Evolutionary conservation across 1,139 yeast species (phyloP), one percentile per base, ranked within the genome.

Genomic region (Meyerozyma guilliermondii): DNA sequence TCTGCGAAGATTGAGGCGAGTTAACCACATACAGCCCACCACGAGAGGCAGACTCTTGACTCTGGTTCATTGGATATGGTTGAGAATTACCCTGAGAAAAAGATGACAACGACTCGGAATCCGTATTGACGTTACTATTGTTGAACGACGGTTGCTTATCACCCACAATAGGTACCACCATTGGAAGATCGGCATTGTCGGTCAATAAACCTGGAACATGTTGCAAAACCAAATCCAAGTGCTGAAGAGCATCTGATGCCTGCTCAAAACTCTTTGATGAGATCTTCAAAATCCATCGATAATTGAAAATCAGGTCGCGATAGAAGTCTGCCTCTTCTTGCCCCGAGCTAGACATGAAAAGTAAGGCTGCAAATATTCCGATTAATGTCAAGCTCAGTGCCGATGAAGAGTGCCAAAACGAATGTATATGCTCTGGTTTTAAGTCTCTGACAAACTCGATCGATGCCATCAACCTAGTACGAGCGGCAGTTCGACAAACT

Each of bases 361-460:
- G 65, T 8, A 89, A 67, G 0, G 94, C 83, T 0, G 96, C 95
- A 71, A 89, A 89, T 0, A 92, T 80, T 3, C 96, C 96, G 42
- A 88, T 86, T 38, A 87, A 64, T 3, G 95, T 82, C 50, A 89
- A 80, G 55, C 85, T 87, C 9, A 87, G 76, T 0, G 91, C 74
- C 0, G 95, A 77, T 4, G 89, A 81, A 2, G 89, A 78, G 60
- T 86, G 92, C 96, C 96, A 89, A 61, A 87, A 88, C 8, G 94
- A 80, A 56, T 82, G 89, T 41, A 86, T 76, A 56, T 88, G 95
- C 50, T 87, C 95, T 3, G 85, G 84, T 51, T 82, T 81, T 54
- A 89, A 71, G 46, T 80, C 83, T 44, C 83, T 66, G 9, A 87
- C 83, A 63, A 88, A 87, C 42, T 87, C 94, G 47, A 87, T 78